Conservation (phyloP, 2,329 filamentous ascomycete species). For the Ophiognomonia clavigignenti-juglandacearum region DNA sequence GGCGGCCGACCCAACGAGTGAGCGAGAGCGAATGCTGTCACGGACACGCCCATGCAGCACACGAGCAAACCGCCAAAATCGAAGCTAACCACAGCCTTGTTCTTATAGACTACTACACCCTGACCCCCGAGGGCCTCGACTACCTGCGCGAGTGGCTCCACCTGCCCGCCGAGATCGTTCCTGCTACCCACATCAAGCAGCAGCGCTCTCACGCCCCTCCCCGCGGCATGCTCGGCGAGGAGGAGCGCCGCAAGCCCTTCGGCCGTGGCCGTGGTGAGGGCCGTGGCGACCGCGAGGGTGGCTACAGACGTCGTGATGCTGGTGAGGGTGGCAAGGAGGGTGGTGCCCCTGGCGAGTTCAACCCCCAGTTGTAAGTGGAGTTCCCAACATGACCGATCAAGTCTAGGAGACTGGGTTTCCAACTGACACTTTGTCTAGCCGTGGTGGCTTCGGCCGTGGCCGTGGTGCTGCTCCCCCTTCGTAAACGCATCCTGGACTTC, state of each 20-base stretch:
- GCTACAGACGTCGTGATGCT: constrained; percentile 87
- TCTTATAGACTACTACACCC: constrained; percentile 93
- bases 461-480: constrained; percentile 70
- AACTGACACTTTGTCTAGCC: constrained; percentile 42
- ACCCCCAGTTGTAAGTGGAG: constrained; percentile 72
- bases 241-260: constrained; percentile 72
- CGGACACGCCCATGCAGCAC: too few species aligned
- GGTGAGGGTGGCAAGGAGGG: constrained; percentile 87
- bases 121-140: constrained; percentile 98
- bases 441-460: constrained; percentile 85
- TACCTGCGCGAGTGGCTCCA: constrained; percentile 99
- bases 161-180: constrained; percentile 98
- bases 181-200: constrained; percentile 99
- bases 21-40: too few species aligned
- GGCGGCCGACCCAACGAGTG: too few species aligned
- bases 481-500: constrained; percentile 42
- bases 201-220: constrained; percentile 97
- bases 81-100: neutral
- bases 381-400: neutral
- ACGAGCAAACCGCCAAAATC: too few species aligned
- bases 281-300: constrained; percentile 80
- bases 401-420: constrained; percentile 20
- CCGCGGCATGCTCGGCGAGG: constrained; percentile 95
- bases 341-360: constrained; percentile 85
- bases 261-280: constrained; percentile 62